Percentiles rank a stretch among this genome's conserved stretches.
These are phyloP conservation scores for Apiosordaria backusii DNA, from an alignment of 495 filamentous ascomycete genomes.

Conservation along the genomic window DNA sequence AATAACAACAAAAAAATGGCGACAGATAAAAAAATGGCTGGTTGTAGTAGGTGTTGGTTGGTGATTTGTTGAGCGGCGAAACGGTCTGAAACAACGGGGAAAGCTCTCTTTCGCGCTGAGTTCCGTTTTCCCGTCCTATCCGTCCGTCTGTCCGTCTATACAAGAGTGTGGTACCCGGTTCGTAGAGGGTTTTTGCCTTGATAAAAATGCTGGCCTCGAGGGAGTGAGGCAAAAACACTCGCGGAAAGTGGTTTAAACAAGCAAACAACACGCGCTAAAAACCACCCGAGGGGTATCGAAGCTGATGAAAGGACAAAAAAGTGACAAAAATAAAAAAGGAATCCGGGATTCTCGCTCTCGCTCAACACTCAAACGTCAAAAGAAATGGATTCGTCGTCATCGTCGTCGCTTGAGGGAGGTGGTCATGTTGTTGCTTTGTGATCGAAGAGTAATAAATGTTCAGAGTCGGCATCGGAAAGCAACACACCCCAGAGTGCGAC, in stretches of 20 bases:
- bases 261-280: conserved; percentile 10
- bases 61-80: not conserved
- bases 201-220: conserved; percentile 6
- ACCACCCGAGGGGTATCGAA: conserved; percentile 48
- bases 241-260: not conserved
- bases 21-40: no score
- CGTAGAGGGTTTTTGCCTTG: not conserved
- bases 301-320: conserved; percentile 25
- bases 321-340: conserved; percentile 23
- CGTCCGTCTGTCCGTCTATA: not conserved
- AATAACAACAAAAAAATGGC: not conserved
- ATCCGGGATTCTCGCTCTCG: conserved; percentile 7
- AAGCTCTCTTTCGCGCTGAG: not conserved
- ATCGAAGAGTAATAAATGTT: not conserved
- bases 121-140: not conserved
- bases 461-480: not conserved
- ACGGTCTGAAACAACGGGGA: not conserved
- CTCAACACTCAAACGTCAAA: conserved; percentile 4
- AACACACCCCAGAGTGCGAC: not conserved
- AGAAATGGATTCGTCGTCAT: not conserved
- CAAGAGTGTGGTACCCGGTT: not conserved
- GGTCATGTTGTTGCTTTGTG: conserved; percentile 11
- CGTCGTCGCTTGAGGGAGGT: conserved; percentile 3
- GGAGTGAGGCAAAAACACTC: conserved; percentile 6
- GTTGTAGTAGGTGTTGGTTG: not conserved